Evolutionary conservation across 441 rosid genomes (phyloP).

Genomic region (Raphanus hybrid): DNA sequence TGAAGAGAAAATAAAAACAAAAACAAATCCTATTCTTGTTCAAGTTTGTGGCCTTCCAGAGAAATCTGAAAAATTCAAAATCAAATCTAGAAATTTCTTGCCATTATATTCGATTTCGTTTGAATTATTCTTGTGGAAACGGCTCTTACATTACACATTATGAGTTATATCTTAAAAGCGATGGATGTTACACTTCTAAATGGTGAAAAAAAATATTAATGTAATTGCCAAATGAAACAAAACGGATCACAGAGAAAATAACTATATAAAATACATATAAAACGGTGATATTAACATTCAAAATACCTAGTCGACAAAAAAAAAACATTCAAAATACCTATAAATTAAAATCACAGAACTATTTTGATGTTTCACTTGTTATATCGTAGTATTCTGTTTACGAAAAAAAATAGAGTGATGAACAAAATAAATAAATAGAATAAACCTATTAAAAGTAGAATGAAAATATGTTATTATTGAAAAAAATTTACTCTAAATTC

Average conservation of each 20-base stretch:
- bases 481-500: too few relatives aligned
- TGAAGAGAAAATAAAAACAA: neutral
- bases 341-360: neutral
- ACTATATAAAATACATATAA: neutral
- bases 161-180: neutral
- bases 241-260: neutral
- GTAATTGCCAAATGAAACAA: neutral
- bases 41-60: neutral
- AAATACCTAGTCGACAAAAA: too few relatives aligned
- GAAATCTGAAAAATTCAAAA: neutral
- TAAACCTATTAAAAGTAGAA: too few relatives aligned
- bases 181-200: neutral
- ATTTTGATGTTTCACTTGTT: constrained; percentile 9
- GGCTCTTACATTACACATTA: neutral
- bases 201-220: neutral
- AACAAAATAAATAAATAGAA: too few relatives aligned
- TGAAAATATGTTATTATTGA: too few relatives aligned
- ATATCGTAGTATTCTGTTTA: neutral
- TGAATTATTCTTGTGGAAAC: constrained; percentile 3
- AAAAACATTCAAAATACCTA: neutral
- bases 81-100: neutral
- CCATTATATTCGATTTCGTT: constrained; percentile 7
- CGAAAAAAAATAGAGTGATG: too few relatives aligned
- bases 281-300: neutral
- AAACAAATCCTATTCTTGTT: neutral